These are phyloP conservation scores for Phaffia rhodozyma DNA, from an alignment of 1,284 basidiomycete species.

Conservation along the genomic window DNA sequence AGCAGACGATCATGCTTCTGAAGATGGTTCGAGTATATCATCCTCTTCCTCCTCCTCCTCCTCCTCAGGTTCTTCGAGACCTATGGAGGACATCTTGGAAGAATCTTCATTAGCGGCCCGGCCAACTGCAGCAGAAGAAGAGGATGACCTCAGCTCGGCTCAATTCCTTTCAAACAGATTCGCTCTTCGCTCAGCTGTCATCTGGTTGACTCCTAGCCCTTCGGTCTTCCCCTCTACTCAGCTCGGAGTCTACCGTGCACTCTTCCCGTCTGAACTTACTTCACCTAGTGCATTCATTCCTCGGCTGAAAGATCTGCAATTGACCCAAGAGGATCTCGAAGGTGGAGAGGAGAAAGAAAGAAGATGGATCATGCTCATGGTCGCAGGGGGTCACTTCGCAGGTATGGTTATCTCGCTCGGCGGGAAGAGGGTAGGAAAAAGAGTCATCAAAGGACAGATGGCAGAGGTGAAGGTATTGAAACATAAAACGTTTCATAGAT, in stretches of 20 bases:
- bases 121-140: constrained; percentile 39
- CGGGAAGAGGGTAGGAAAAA: constrained; percentile 37
- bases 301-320: constrained; percentile 55
- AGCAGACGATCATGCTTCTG: background rate
- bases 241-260: constrained; percentile 69
- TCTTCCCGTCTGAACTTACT: constrained; percentile 48
- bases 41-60: constrained; percentile 48
- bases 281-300: constrained; percentile 31
- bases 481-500: constrained; percentile 97
- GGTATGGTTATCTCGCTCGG: constrained; percentile 61
- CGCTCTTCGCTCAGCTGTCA: constrained; percentile 57
- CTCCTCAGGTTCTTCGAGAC: constrained; percentile 56
- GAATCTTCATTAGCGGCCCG: constrained; percentile 48
- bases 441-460: constrained; percentile 47
- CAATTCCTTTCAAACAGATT: constrained; percentile 26
- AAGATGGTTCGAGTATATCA: background rate
- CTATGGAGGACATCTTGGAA: constrained; percentile 30
- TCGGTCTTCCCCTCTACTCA: constrained; percentile 52
- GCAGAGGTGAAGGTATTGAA: constrained; percentile 61
- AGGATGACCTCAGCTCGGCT: constrained; percentile 19
- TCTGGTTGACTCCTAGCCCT: constrained; percentile 79
- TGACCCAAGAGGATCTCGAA: constrained; percentile 27
- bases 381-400: constrained; percentile 94
- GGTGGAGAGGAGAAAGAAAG: constrained; percentile 49
- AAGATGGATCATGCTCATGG: constrained; percentile 88